These are phyloP conservation scores for Penicillium corylophilum DNA, from an alignment of 2,329 filamentous ascomycete genomes.

Conservation along the genomic window DNA sequence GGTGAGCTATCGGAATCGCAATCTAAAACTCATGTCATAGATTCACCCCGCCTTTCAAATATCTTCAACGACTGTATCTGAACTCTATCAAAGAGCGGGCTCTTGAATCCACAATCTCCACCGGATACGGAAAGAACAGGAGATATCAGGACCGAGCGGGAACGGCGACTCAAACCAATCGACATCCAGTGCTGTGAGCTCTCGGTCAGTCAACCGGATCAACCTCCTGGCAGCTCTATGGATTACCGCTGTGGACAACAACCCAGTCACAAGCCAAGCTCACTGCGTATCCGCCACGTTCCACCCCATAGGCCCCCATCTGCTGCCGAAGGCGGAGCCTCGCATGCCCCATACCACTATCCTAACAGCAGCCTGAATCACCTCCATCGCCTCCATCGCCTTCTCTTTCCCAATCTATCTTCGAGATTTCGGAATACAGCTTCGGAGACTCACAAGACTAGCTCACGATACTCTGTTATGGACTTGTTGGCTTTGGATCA, in stretches of 20 bases:
- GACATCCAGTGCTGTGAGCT: background rate
- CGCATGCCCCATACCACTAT: background rate
- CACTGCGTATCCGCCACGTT: conserved; percentile 3
- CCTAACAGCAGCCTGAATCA: conserved; percentile 1
- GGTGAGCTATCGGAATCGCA: background rate
- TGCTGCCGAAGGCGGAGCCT: conserved; percentile 5
- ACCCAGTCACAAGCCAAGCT: background rate
- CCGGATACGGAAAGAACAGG: conserved; percentile 15
- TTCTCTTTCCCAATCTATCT: conserved; percentile 2
- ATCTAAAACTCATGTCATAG: conserved; percentile 2
- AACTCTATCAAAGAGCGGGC: background rate
- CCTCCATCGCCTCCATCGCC: conserved; percentile 11
- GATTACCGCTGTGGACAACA: background rate
- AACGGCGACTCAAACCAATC: conserved; percentile 18
- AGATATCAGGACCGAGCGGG: conserved; percentile 6
- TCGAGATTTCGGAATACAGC: background rate
- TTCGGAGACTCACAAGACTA: background rate
- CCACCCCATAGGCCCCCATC: background rate
- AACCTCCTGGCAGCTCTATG: background rate
- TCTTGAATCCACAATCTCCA: background rate
- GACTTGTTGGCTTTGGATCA: background rate
- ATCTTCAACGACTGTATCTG: background rate
- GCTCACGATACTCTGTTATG: background rate
- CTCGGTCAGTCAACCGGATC: conserved; percentile 1
- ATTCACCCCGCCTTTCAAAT: conserved; percentile 10